Evolutionary conservation across 441 rosid species (phyloP), one percentile per base, ranked within the genome.

Genomic region (Croton laevigatus): DNA sequence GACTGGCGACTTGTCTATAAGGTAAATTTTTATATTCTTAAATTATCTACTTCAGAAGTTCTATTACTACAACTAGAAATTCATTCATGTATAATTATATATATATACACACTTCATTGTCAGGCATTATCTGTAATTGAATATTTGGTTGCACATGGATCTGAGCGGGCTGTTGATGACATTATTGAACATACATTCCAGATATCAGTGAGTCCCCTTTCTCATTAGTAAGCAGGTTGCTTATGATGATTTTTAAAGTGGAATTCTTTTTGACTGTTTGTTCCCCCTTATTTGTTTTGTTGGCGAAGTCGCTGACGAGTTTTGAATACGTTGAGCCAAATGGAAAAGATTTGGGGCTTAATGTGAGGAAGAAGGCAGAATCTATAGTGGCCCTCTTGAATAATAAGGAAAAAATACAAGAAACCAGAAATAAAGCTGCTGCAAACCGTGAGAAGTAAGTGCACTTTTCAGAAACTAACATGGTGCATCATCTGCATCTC

Each of bases 1-100:
- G 94, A 92, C 62, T 95, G 99, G 99, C 94, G 99, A 59, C 91
- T 86, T 77, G 99, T 89, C 69, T 95, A 95, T 83, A 95, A 95
- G 96, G 99, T 95, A 78, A 58, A 36, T 23, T 9, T n/a, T 17
- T 42, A 36, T 58, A 44, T 6, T 59, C 54, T 79, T 32, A 17
- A 9, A 12, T 68, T 58, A 34, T 75, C 36, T 68, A 14, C 65
- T 59, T 62, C 17, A 3, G 55, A 55, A 64, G 52, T 71, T 66
- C 65, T 34, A 65, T 51, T 38, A 46, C 48, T 42, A 12, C 8
- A 6, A 51, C 51, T 20, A 11, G 55, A 66, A 37, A 38, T 59
- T 23, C 7, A 10, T 27, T 2, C 1, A 27, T 27, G 32, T 27
- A 27, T 27, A 2, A 27, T 27, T 27, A 27, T 27, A 27, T 27